These are phyloP conservation scores for Apostasia ramifera DNA, from an alignment of 106 monocot species.

Conservation along the genomic window DNA sequence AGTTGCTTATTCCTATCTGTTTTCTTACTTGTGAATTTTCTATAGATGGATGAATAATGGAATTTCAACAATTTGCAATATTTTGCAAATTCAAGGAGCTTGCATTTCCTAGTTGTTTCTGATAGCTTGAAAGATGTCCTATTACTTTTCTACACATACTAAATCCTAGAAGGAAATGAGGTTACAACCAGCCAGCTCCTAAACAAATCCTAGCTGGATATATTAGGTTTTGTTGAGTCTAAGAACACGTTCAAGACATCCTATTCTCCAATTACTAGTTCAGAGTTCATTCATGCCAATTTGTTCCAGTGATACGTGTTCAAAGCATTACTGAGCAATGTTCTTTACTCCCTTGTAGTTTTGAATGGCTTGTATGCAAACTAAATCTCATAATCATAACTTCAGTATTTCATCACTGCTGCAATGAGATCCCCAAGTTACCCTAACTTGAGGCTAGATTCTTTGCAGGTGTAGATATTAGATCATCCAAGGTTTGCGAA, in stretches of 20 bases:
- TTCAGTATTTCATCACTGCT: background rate
- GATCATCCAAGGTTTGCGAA: slow-evolving; percentile 79
- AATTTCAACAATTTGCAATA: too few species aligned
- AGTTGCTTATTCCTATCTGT: too few species aligned
- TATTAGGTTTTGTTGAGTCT: background rate
- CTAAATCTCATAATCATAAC: background rate
- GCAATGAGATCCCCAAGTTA: background rate
- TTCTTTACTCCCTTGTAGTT: background rate
- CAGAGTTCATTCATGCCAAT: background rate
- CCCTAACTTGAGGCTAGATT: slow-evolving; percentile 6
- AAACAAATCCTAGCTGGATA: background rate
- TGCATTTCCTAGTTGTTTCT: background rate
- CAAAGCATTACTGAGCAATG: background rate
- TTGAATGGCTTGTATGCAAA: background rate
- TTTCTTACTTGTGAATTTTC: too few species aligned
- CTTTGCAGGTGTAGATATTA: slow-evolving; percentile 82
- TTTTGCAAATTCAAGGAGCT: too few species aligned
- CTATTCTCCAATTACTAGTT: background rate
- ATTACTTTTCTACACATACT: too few species aligned
- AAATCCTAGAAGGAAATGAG: too few species aligned
- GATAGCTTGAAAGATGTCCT: background rate
- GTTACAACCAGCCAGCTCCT: background rate
- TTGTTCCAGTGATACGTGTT: background rate
- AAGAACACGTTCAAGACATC: background rate
- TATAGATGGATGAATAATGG: too few species aligned